These are phyloP conservation scores for Marasmius sp. DNA, from an alignment of 1,284 basidiomycete genomes.

Conservation along the genomic window DNA sequence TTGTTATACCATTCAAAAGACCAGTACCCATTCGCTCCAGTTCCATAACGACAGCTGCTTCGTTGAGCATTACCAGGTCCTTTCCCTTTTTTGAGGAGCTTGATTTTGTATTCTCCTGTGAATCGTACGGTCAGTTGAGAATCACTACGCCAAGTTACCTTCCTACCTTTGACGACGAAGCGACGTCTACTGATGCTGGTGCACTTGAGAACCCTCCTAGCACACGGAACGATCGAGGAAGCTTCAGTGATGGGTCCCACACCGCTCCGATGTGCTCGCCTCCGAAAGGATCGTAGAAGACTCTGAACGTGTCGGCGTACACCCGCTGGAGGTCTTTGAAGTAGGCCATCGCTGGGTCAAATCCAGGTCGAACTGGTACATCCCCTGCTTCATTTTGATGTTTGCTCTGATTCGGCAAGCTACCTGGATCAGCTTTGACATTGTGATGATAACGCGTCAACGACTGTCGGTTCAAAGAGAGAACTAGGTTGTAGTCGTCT, in stretches of 20 bases:
- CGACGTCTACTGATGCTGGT: conserved; percentile 38
- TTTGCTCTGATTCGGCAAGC: conserved; percentile 46
- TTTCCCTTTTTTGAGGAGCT: conserved; percentile 50
- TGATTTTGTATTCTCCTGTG: conserved; percentile 22
- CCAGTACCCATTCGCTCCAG: conserved; percentile 79
- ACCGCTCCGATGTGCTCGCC: conserved; percentile 81
- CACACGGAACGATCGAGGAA: conserved; percentile 73
- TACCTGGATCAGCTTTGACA: conserved; percentile 45
- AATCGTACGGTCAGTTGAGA: conserved; percentile 29
- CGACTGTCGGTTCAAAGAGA: conserved; percentile 68
- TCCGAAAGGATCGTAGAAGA: conserved; percentile 87
- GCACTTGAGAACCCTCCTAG: conserved; percentile 77
- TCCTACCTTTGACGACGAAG: not conserved
- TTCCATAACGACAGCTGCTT: conserved; percentile 70
- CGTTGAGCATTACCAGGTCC: conserved; percentile 73
- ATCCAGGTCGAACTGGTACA: conserved; percentile 55
- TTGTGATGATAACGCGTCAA: conserved; percentile 78
- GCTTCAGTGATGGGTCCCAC: conserved; percentile 77
- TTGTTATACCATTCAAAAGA: conserved; percentile 54
- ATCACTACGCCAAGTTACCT: not conserved
- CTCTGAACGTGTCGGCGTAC: conserved; percentile 77
- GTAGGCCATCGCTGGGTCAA: conserved; percentile 78
- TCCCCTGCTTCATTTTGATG: conserved; percentile 44
- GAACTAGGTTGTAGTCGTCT: conserved; percentile 83
- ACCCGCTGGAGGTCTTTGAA: conserved; percentile 72